phyloP scores from a whole-genome alignment of 495 filamentous ascomycete species.

The Pyronema domesticum region DNA sequence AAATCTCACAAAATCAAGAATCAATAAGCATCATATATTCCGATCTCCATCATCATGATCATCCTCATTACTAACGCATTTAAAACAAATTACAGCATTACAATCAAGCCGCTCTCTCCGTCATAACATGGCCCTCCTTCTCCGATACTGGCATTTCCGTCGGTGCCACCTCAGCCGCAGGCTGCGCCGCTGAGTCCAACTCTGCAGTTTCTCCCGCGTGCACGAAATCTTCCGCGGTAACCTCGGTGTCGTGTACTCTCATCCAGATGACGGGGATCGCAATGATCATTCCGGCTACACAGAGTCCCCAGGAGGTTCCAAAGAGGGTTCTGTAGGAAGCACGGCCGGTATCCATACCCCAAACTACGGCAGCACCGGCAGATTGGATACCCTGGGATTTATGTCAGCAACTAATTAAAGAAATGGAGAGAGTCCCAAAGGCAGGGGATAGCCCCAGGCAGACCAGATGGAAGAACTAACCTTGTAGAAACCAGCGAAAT shows the following conservation, averaged over 20 bases:
- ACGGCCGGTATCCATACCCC: slow-evolving; percentile 50
- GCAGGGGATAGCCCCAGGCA: background rate
- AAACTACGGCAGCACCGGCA: slow-evolving; percentile 76
- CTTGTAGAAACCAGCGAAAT: slow-evolving; percentile 90
- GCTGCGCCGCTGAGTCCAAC: background rate
- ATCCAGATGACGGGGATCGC: slow-evolving; percentile 21
- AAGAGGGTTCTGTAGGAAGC: slow-evolving; percentile 38
- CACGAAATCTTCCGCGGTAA: slow-evolving; percentile 18
- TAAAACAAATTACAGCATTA: too few relatives aligned
- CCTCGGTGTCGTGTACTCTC: slow-evolving; percentile 21
- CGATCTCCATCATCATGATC: too few relatives aligned
- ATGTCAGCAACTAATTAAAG: too few relatives aligned
- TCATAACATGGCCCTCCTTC: too few relatives aligned
- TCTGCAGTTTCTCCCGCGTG: background rate
- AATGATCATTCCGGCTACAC: slow-evolving; percentile 18
- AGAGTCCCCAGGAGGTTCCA: slow-evolving; percentile 22
- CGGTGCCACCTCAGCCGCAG: too few relatives aligned
- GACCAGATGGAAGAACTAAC: background rate
- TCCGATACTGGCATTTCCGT: too few relatives aligned
- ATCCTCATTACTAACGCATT: too few relatives aligned
- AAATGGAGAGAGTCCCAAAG: too few relatives aligned
- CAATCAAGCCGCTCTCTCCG: too few relatives aligned
- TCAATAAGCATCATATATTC: too few relatives aligned
- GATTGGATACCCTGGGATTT: slow-evolving; percentile 55
- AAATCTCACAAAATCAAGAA: too few relatives aligned